Conservation (phyloP, 106 monocot species). For the Dendrobium nobile region DNA sequence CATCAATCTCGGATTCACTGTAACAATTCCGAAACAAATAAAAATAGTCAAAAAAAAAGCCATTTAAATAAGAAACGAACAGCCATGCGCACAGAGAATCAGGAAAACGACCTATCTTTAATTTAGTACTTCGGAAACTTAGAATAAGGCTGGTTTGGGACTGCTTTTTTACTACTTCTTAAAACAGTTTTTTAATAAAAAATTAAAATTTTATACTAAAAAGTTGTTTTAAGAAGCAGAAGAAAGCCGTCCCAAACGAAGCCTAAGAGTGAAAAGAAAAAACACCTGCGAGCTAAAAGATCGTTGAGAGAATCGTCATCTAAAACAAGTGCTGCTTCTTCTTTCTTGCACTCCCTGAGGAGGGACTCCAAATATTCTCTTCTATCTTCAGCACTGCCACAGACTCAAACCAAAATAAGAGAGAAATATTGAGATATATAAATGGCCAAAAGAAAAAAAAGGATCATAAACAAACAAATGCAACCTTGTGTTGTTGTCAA, state of each 20-base stretch:
- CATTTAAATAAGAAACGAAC: not conserved
- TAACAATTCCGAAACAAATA: constrained; percentile 3
- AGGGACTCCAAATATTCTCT: constrained; percentile 97
- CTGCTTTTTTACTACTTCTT: too few relatives aligned
- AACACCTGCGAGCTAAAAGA: constrained; percentile 83
- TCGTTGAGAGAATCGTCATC: constrained; percentile 98
- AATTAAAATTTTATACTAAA: too few relatives aligned
- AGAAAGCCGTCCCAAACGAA: too few relatives aligned
- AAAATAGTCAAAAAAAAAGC: not conserved
- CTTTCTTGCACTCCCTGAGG: constrained; percentile 92
- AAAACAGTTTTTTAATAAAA: too few relatives aligned
- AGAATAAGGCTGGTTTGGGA: too few relatives aligned
- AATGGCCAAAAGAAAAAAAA: not conserved
- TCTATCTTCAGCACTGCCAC: constrained; percentile 93
- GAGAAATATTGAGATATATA: not conserved
- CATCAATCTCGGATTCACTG: constrained; percentile 94
- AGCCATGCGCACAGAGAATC: not conserved
- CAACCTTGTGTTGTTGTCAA: constrained; percentile 98
- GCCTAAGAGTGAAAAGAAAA: not conserved
- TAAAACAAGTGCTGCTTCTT: constrained; percentile 92
- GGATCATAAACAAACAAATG: not conserved
- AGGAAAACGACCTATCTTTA: not conserved
- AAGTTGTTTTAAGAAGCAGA: too few relatives aligned
- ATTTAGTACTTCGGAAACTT: not conserved
- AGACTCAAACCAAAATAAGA: not conserved